Evolutionary conservation across 1,139 yeast genomes (phyloP), one percentile per base, ranked within the genome.

Genomic region (Candida glucosophila): DNA sequence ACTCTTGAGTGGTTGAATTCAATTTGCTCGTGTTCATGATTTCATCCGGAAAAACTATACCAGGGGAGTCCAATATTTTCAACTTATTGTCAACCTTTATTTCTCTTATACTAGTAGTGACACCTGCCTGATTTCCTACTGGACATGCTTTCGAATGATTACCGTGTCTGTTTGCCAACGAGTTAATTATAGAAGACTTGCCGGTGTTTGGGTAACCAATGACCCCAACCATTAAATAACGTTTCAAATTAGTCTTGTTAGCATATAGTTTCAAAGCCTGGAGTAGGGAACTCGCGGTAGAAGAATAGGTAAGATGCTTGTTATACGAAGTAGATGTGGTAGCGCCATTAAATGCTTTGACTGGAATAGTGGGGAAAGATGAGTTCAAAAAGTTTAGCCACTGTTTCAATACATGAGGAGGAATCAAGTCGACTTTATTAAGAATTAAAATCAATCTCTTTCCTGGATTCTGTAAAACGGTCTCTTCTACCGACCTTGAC

Each of bases 41-140:
- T 35, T 60, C 67, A 33, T 77, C 75, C 23, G 98, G 97, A 74
- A 90, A 90, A 21, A 92, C 96, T 37, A 90, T 90, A 49, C 98
- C 98, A 26, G 98, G 98, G 26, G 96, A 85, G 53, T 90, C 98
- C 47, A 90, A 67, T 35, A 90, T 68, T 53, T 81, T 83, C 41
- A 90, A 69, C 53, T 86, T 86, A 47, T 77, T 80, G 51, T 90
- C 98, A 34, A 90, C 72, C 57, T 90, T 90, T 33, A 90, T 86
- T 53, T 86, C 94, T 57, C 96, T 75, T 52, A 90, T 63, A 3
- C 90, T 65, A 1, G 95, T 88, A 15, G 98, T 90, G 19, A 90
- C 90, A 50, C 98, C 98, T 4, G 99, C 97, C 57, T 82, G 92
- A 44, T 93, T 92, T 23, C 98, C 99, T 17, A 83, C 94, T 9